Percentiles rank a stretch among this genome's conserved stretches.
Evolutionary conservation across 2,329 filamentous ascomycete species (phyloP).

Genomic region (Nothopassalora personata): DNA sequence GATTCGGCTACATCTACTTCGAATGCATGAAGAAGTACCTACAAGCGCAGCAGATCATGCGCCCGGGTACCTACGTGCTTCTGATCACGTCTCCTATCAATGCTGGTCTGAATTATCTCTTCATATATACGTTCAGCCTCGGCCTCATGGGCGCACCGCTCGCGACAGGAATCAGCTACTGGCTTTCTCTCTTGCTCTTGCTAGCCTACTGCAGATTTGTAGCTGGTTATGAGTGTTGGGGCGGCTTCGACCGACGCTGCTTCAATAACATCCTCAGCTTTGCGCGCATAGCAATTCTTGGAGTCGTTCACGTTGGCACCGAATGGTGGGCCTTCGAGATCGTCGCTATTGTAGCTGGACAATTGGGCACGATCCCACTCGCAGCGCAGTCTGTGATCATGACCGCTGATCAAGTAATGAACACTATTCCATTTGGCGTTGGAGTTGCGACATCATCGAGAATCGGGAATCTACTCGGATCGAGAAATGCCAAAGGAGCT

Average conservation of each 20-base stretch:
- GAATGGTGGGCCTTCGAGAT: slow-evolving; percentile 97
- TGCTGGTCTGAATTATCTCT: slow-evolving; percentile 57
- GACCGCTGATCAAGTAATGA: slow-evolving; percentile 47
- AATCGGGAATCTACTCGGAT: slow-evolving; percentile 74
- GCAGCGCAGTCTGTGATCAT: slow-evolving; percentile 81
- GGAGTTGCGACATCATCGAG: slow-evolving; percentile 75
- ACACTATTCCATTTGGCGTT: slow-evolving; percentile 79
- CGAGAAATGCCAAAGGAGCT: slow-evolving; percentile 60
- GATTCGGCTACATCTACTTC: slow-evolving; percentile 82
- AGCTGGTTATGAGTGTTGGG: slow-evolving; percentile 71
- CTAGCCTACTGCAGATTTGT: slow-evolving; percentile 68
- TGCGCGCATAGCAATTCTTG: slow-evolving; percentile 66
- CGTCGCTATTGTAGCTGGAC: slow-evolving; percentile 74
- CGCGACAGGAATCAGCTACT: slow-evolving; percentile 80
- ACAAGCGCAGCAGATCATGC: slow-evolving; percentile 59
- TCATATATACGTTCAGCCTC: slow-evolving; percentile 65
- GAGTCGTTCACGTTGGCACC: slow-evolving; percentile 73
- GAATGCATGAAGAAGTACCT: slow-evolving; percentile 64
- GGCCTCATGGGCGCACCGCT: slow-evolving; percentile 75
- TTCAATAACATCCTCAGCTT: slow-evolving; percentile 66
- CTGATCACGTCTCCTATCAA: slow-evolving; percentile 57
- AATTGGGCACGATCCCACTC: slow-evolving; percentile 69
- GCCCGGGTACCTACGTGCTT: slow-evolving; percentile 58
- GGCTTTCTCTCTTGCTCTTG: slow-evolving; percentile 72
- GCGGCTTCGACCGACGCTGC: slow-evolving; percentile 59